A percentile compares a stretch with the other conserved stretches of the same genome.
phyloP scores from a whole-genome alignment of 305 asterid genomes.

The Fraxinus angustifolia region DNA sequence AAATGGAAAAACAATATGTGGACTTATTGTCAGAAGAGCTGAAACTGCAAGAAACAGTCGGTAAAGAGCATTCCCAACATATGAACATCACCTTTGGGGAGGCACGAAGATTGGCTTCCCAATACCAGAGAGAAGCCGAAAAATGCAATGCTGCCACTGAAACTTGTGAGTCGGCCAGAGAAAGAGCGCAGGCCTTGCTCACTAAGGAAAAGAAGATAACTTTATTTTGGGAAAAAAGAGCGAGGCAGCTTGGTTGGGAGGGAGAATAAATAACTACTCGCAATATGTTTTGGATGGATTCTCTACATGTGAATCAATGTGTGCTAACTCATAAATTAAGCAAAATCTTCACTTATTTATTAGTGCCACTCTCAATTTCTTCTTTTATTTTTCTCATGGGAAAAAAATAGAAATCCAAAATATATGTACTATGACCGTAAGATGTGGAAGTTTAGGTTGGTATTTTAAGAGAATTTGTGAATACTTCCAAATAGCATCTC shows the following conservation, averaged over 20 bases:
- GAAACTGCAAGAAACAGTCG: constrained; percentile 60
- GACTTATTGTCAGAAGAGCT: constrained; percentile 79
- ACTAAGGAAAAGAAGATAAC: constrained; percentile 66
- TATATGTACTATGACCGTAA: not conserved
- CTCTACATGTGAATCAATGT: not conserved
- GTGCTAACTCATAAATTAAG: not conserved
- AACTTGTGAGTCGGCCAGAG: constrained; percentile 86
- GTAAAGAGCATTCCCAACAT: constrained; percentile 58
- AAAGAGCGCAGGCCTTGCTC: constrained; percentile 56
- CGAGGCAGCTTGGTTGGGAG: constrained; percentile 76
- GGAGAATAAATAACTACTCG: constrained; percentile 38
- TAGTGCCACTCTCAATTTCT: not conserved
- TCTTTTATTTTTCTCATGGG: not conserved
- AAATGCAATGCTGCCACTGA: constrained; percentile 88
- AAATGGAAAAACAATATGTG: constrained; percentile 80
- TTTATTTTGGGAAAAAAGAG: constrained; percentile 69
- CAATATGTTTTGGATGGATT: not conserved
- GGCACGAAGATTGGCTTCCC: constrained; percentile 72
- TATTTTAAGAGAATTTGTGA: not conserved
- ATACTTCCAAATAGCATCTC: not conserved
- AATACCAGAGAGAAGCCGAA: constrained; percentile 84
- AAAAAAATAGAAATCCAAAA: not conserved
- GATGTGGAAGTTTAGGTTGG: not conserved
- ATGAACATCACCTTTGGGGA: constrained; percentile 77
- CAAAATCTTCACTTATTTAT: not conserved